phyloP scores from a whole-genome alignment of 1,284 basidiomycete species.

The Pterulicium gracile region DNA sequence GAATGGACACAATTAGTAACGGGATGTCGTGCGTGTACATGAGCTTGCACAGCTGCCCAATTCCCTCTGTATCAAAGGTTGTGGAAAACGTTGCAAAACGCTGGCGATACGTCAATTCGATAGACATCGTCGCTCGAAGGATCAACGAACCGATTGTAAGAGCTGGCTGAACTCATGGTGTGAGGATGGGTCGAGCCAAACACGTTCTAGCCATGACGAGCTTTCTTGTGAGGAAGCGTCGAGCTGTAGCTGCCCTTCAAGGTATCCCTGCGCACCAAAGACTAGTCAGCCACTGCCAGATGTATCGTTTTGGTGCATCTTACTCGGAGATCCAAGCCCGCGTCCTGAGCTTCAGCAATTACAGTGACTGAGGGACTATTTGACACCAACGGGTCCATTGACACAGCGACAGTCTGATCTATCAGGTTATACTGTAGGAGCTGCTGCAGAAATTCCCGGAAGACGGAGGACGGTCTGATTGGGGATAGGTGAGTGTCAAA shows the following conservation, averaged over 20 bases:
- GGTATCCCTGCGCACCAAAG: constrained; percentile 32
- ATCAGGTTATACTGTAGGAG: constrained; percentile 43
- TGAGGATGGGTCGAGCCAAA: constrained; percentile 48
- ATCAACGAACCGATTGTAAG: constrained; percentile 20
- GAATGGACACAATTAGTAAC: constrained; percentile 62
- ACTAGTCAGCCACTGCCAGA: too few relatives aligned
- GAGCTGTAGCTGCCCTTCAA: constrained; percentile 47
- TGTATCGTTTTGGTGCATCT: constrained; percentile 14
- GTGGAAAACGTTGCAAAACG: constrained; percentile 38
- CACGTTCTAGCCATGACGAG: constrained; percentile 36
- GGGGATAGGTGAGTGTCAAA: constrained; percentile 3
- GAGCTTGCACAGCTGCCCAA: constrained; percentile 55
- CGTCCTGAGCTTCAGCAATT: constrained; percentile 43
- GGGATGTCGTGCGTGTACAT: constrained; percentile 45
- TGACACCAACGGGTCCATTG: constrained; percentile 22
- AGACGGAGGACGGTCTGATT: constrained; percentile 34
- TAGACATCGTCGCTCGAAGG: constrained; percentile 5
- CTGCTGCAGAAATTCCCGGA: constrained; percentile 49
- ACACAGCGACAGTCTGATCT: constrained; percentile 27
- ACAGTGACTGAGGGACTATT: constrained; percentile 25
- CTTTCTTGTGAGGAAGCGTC: constrained; percentile 44
- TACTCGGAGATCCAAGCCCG: constrained; percentile 43
- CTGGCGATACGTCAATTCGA: constrained; percentile 22
- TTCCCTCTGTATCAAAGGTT: constrained; percentile 49
- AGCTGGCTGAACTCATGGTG: constrained; percentile 49